Percentiles rank a stretch among this genome's conserved stretches.
Evolutionary conservation across 805 yeast species (phyloP).

Genomic region (Metschnikowia reukaufii): DNA sequence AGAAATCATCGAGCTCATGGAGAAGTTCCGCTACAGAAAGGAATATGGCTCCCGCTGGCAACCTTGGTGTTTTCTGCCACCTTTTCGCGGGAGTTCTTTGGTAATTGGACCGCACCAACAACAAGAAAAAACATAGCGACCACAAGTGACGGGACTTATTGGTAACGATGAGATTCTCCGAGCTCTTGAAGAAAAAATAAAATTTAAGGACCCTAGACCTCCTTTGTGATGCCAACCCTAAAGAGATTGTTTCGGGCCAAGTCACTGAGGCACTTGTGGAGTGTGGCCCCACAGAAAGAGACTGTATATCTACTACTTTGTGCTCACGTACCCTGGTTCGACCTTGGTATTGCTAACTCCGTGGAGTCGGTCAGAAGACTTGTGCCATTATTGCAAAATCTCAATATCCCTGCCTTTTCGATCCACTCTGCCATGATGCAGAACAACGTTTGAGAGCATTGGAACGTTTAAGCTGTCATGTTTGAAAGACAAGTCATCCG

Average conservation of each 20-base stretch:
- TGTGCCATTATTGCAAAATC: constrained; percentile 68
- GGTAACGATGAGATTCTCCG: constrained; percentile 61
- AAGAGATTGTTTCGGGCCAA: constrained; percentile 69
- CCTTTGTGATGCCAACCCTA: constrained; percentile 84
- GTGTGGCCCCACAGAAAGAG: constrained; percentile 88
- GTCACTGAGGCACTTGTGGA: constrained; percentile 86
- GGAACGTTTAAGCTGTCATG: constrained; percentile 72
- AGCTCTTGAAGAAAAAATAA: constrained; percentile 66
- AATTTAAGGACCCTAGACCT: constrained; percentile 68
- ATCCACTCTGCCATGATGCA: constrained; percentile 95
- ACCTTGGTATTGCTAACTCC: constrained; percentile 90
- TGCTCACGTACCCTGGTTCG: constrained; percentile 82
- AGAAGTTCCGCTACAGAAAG: constrained; percentile 46
- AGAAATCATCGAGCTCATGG: constrained; percentile 70
- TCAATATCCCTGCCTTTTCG: constrained; percentile 69
- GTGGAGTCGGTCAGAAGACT: constrained; percentile 91
- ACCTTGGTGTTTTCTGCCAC: constrained; percentile 95
- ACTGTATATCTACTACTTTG: constrained; percentile 84
- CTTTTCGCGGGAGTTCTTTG: constrained; percentile 77
- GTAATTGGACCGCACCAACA: constrained; percentile 53
- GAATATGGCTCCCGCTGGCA: constrained; percentile 58
- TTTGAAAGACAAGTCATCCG: constrained; percentile 50
- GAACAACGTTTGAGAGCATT: constrained; percentile 81
- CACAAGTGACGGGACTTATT: constrained; percentile 26
- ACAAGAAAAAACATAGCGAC: constrained; percentile 20